Conservation (phyloP, 2,329 filamentous ascomycete species). For the Byssoonygena ceratinophila region DNA sequence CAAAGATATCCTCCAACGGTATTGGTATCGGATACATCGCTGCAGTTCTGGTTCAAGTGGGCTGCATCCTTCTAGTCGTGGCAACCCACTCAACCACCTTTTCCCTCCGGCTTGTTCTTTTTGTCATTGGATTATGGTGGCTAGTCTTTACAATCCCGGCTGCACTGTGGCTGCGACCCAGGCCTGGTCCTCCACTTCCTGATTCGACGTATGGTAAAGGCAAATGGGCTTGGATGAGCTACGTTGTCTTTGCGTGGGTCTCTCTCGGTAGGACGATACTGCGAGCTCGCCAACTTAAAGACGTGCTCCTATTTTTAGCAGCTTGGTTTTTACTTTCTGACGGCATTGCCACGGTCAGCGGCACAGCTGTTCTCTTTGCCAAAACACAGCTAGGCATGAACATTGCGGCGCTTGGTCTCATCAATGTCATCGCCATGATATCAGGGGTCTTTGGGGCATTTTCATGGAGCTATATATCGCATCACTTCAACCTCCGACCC, state of each 20-base stretch:
- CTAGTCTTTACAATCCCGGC: conserved; percentile 79
- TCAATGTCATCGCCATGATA: conserved; percentile 82
- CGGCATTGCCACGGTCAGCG: conserved; percentile 85
- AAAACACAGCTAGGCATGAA: conserved; percentile 89
- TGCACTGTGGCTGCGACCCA: conserved; percentile 73
- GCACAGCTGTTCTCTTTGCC: conserved; percentile 88
- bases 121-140: conserved; percentile 88
- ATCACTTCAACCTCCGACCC: conserved; percentile 57
- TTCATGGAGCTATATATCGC: conserved; percentile 72
- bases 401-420: conserved; percentile 75
- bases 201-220: conserved; percentile 28
- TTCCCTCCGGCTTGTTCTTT: conserved; percentile 75
- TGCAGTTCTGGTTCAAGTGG: conserved; percentile 70
- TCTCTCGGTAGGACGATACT: conserved; percentile 70
- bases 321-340: conserved; percentile 95
- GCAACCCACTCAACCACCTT: conserved; percentile 66
- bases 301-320: conserved; percentile 73
- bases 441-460: conserved; percentile 81
- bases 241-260: conserved; percentile 75
- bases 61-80: conserved; percentile 68
- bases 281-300: conserved; percentile 61
- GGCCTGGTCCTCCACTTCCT: conserved; percentile 73
- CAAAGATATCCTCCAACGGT: conserved; percentile 80
- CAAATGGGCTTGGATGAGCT: conserved; percentile 52
- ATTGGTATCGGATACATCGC: conserved; percentile 91